Percentiles rank a stretch among this genome's conserved stretches.
These are phyloP conservation scores for Gracilaria caudata DNA, from an alignment of 23 red algal genomes.

Conservation along the genomic window DNA sequence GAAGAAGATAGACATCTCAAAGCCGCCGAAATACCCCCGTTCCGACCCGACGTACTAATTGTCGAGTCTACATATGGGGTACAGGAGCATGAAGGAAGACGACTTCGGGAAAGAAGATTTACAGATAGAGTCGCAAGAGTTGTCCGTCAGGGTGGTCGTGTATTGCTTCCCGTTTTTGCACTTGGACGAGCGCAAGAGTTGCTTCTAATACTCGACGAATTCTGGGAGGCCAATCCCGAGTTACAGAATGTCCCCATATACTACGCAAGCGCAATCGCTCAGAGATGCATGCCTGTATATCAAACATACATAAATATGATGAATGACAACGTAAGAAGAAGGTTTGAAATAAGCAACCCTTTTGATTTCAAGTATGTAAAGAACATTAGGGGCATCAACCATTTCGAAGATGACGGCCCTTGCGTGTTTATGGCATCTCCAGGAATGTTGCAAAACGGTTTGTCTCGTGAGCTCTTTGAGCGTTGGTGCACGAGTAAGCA, in stretches of 20 bases:
- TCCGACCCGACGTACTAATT: constrained; percentile 91
- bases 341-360: constrained; percentile 93
- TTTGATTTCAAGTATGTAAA: constrained; percentile 99
- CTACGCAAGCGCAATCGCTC: constrained; percentile 95
- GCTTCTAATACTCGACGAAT: constrained; percentile 98
- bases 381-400: constrained; percentile 79
- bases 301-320: constrained; percentile 99
- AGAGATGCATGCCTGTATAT: constrained; percentile 98
- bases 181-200: constrained; percentile 97
- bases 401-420: constrained; percentile 91
- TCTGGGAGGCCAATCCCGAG: constrained; percentile 98
- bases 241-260: constrained; percentile 96
- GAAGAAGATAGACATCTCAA: constrained; percentile 98
- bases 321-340: constrained; percentile 92
- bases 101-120: constrained; percentile 93
- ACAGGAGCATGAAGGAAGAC: constrained; percentile 93
- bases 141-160: constrained; percentile 92
- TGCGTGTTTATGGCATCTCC: constrained; percentile 99
- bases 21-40: constrained; percentile 95
- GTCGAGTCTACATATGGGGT: constrained; percentile 95
- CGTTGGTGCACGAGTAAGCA: constrained; percentile 95
- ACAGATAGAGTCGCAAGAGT: constrained; percentile 91
- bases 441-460: constrained; percentile 97
- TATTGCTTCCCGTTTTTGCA: constrained; percentile 96
- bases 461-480: constrained; percentile 92